Percentiles rank a stretch among this genome's conserved stretches.
Conservation (phyloP, 2,329 filamentous ascomycete genomes). For the Diaporthe batatas region DNA sequence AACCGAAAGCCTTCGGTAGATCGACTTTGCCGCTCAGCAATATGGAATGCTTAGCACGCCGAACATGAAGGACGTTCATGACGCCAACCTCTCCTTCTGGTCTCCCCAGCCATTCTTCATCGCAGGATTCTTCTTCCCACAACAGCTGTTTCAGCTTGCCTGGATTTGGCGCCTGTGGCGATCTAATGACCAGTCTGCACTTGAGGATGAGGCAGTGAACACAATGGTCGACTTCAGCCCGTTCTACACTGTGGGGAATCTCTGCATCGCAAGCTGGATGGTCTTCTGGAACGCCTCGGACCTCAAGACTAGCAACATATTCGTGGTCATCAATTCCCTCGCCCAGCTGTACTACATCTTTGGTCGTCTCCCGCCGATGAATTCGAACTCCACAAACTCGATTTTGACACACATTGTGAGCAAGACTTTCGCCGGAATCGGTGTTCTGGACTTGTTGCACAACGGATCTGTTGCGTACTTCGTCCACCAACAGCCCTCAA, state of each 20-base stretch:
- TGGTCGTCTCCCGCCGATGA: constrained; percentile 61
- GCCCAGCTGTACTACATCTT: constrained; percentile 68
- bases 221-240: constrained; percentile 68
- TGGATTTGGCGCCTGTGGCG: constrained; percentile 70
- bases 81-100: constrained; percentile 70
- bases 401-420: constrained; percentile 69
- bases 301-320: constrained; percentile 65
- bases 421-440: constrained; percentile 72
- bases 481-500: constrained; percentile 59
- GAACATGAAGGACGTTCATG: constrained; percentile 72
- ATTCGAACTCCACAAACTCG: constrained; percentile 62
- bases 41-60: constrained; percentile 69
- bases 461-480: constrained; percentile 70
- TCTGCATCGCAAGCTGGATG: constrained; percentile 74
- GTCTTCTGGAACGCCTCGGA: constrained; percentile 70
- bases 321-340: constrained; percentile 68
- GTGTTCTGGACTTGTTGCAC: constrained; percentile 70
- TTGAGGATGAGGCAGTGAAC: constrained; percentile 56
- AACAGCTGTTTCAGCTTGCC: constrained; percentile 69
- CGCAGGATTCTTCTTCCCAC: constrained; percentile 71
- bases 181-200: constrained; percentile 55
- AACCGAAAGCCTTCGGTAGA: constrained; percentile 40
- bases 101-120: constrained; percentile 71
- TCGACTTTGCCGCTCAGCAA: constrained; percentile 70
- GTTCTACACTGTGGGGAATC: constrained; percentile 67